Conservation (phyloP, 2,329 filamentous ascomycete genomes). For the Arthrobotrys sinensis region DNA sequence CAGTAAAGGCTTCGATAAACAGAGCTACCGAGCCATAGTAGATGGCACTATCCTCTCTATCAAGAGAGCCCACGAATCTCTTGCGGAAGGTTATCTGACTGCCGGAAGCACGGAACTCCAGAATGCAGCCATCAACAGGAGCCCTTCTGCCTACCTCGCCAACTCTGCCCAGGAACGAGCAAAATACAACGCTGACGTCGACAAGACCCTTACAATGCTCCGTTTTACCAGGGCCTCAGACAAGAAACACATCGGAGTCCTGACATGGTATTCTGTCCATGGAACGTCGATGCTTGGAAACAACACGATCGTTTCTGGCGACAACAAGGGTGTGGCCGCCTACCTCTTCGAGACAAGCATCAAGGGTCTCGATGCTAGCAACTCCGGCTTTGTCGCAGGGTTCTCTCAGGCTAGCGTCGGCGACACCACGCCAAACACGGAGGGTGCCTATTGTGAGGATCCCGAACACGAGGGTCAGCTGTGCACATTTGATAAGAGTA, state of each 20-base stretch:
- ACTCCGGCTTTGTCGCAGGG: constrained; percentile 82
- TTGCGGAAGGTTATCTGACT: constrained; percentile 79
- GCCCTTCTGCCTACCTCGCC: constrained; percentile 86
- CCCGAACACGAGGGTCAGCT: constrained; percentile 72
- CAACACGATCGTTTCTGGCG: constrained; percentile 91
- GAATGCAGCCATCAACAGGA: constrained; percentile 89
- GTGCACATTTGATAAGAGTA: constrained; percentile 86
- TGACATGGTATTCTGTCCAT: constrained; percentile 94
- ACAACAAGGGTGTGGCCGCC: constrained; percentile 95
- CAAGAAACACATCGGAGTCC: constrained; percentile 78
- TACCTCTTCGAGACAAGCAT: constrained; percentile 84
- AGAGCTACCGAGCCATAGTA: constrained; percentile 91
- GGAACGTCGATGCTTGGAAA: constrained; percentile 92
- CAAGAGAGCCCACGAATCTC: constrained; percentile 80
- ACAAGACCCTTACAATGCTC: constrained; percentile 78
- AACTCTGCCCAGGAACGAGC: constrained; percentile 84
- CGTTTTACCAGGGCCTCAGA: constrained; percentile 83
- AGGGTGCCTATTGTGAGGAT: constrained; percentile 91
- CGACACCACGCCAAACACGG: constrained; percentile 89
- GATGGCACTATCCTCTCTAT: constrained; percentile 88
- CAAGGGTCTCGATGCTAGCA: constrained; percentile 71
- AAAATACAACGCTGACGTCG: constrained; percentile 73
- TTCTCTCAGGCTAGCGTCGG: constrained; percentile 94
- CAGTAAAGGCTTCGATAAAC: constrained; percentile 85
- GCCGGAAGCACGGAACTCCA: constrained; percentile 79